Evolutionary conservation across 257 asterid species (phyloP), one percentile per base, ranked within the genome.

Genomic region (Fraxinus anomala): DNA sequence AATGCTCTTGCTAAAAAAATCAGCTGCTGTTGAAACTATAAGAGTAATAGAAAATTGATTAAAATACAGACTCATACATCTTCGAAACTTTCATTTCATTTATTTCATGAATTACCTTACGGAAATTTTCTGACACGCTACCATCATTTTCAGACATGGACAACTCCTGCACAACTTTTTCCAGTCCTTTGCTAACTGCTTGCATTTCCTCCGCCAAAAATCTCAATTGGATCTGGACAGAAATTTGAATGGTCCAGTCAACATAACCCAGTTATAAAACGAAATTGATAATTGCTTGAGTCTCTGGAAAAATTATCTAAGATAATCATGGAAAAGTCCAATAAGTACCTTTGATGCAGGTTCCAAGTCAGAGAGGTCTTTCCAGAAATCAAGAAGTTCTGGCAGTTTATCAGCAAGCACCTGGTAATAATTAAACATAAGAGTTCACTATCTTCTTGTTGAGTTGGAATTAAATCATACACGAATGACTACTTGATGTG

Each of bases 161-260:
- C 80, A 94, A 77, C 83, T 94, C 98, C 84, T 94, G 97, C 80
- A 90, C 85, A 77, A 94, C 90, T 80, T 91, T 94, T 84, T 94
- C 97, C 30, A 94, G 92, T 31, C 98, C 98, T 90, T 94, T 94
- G 89, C 85, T 94, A 82, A 94, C 85, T 70, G 97, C 92, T 89
- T 94, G 97, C 98, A 94, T 94, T 85, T 92, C 98, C 91, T 92
- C 98, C 4, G 98, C 98, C 84, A 94, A 86, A 78, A 77, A 88
- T 82, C 91, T 92, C 83, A 92, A 81, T 91, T 92, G 97, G 84
- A 92, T 88, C 98, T 94, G 90, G 73, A 76, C 33, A 75, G 70
- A 61, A 4, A 42, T 34, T 80, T 54, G 23, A 51, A 80, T 39
- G 56, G 67, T 79, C 71, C 16, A 30, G 73, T 84, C 68, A 76